Conservation (phyloP, 441 rosid species). For the Adansonia rubrostipa region DNA sequence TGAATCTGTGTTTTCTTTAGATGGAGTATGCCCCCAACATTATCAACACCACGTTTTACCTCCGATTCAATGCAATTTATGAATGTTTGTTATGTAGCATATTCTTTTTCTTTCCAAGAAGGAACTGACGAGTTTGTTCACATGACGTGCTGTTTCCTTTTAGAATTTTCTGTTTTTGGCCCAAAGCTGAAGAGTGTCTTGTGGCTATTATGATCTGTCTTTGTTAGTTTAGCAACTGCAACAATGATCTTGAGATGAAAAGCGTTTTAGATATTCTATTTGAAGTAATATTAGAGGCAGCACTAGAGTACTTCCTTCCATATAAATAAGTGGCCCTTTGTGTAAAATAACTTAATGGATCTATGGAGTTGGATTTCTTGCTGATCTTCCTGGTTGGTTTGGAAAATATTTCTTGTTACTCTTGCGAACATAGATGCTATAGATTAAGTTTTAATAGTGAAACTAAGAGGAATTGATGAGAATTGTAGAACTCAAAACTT, state of each 20-base stretch:
- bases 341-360: background rate
- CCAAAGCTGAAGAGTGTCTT: background rate
- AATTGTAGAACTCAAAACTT: background rate
- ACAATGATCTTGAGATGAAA: background rate
- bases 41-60: background rate
- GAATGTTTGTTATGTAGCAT: background rate
- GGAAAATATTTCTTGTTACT: background rate
- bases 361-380: background rate
- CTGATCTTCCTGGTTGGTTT: background rate
- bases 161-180: background rate
- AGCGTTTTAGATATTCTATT: background rate
- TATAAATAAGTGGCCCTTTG: background rate
- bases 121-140: background rate
- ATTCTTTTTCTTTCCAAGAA: background rate
- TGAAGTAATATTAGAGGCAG: background rate
- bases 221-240: background rate
- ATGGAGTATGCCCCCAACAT: background rate
- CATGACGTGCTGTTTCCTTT: too few species aligned
- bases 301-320: background rate
- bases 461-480: background rate
- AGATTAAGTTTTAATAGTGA: background rate
- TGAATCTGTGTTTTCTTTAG: background rate
- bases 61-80: background rate
- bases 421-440: background rate
- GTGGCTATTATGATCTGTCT: too few species aligned